Percentiles rank a stretch among this genome's conserved stretches.
Evolutionary conservation across 345 rosid genomes (phyloP).

Genomic region (Aquilaria malaccensis): DNA sequence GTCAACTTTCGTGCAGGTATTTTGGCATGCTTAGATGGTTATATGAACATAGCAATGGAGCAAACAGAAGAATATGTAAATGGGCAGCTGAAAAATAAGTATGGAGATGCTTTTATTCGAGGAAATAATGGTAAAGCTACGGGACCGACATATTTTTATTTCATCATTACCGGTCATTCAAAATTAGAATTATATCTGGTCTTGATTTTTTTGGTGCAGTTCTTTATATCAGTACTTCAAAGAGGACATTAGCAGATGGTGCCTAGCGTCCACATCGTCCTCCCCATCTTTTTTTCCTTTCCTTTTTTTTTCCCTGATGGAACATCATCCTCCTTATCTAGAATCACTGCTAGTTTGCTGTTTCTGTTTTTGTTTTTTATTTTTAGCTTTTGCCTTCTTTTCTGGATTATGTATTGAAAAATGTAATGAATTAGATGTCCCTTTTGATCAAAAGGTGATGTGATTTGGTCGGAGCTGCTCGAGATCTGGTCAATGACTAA

Average conservation of each 20-base stretch:
- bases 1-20: conserved; percentile 36
- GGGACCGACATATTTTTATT: neutral
- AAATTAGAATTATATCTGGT: conserved; percentile 8
- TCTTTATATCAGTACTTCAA: conserved; percentile 88
- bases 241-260: conserved; percentile 73
- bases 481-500: too few species aligned
- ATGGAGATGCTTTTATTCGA: conserved; percentile 93
- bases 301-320: too few species aligned
- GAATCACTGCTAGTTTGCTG: too few species aligned
- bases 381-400: too few species aligned
- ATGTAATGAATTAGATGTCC: too few species aligned
- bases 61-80: conserved; percentile 93
- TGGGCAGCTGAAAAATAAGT: conserved; percentile 90
- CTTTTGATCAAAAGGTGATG: too few species aligned
- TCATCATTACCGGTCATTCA: neutral
- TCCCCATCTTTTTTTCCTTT: too few species aligned
- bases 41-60: conserved; percentile 98
- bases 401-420: too few species aligned
- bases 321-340: too few species aligned
- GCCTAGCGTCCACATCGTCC: conserved; percentile 21
- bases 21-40: conserved; percentile 86
- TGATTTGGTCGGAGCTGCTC: too few species aligned
- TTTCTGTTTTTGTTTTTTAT: too few species aligned
- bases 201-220: conserved; percentile 41
- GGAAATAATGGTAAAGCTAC: conserved; percentile 68